Conservation (phyloP, 129 eudicot species). For the Centella asiatica region DNA sequence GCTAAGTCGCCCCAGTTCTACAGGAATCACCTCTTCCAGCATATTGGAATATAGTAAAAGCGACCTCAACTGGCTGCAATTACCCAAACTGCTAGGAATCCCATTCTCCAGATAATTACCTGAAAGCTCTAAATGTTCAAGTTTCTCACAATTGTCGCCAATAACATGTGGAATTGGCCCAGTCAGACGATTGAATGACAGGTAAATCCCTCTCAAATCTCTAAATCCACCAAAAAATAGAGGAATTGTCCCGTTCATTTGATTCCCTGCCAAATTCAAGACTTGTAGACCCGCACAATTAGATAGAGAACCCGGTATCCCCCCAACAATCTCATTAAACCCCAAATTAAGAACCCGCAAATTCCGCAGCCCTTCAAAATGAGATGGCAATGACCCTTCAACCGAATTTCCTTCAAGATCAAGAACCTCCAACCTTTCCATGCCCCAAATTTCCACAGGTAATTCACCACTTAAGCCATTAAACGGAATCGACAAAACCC, state of each 20-base stretch:
- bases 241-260: conserved; percentile 63
- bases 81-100: conserved; percentile 62
- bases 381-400: conserved; percentile 36
- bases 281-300: conserved; percentile 41
- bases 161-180: conserved; percentile 55
- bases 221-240: conserved; percentile 38
- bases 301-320: conserved; percentile 49
- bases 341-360: conserved; percentile 76
- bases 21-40: conserved; percentile 71
- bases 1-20: conserved; percentile 50
- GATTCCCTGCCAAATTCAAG: conserved; percentile 75
- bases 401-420: conserved; percentile 86
- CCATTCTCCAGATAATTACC: conserved; percentile 57
- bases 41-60: conserved; percentile 57
- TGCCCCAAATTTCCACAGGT: conserved; percentile 69
- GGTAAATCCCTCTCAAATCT: conserved; percentile 68
- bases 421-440: conserved; percentile 82
- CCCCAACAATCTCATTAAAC: conserved; percentile 66
- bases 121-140: conserved; percentile 67
- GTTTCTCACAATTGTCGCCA: conserved; percentile 63
- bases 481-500: conserved; percentile 68
- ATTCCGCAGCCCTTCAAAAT: conserved; percentile 49
- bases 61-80: conserved; percentile 50
- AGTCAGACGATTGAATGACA: conserved; percentile 62
- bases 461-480: conserved; percentile 67